Evolutionary conservation across 345 rosid genomes (phyloP).

Genomic region (Hibiscus syriacus): DNA sequence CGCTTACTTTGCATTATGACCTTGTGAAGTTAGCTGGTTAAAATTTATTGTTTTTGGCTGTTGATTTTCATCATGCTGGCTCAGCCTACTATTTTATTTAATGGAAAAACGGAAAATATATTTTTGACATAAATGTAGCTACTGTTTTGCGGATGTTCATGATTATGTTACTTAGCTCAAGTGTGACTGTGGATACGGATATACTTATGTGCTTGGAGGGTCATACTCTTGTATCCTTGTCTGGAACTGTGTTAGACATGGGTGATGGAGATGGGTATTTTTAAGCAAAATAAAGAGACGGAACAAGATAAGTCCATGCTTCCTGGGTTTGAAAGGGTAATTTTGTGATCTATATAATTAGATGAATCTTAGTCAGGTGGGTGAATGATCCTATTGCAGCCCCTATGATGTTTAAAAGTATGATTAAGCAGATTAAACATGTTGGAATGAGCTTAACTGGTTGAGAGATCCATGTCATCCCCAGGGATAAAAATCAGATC

Average conservation of each 20-base stretch:
- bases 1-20: neutral
- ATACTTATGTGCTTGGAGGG: neutral
- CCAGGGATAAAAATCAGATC: too few species aligned
- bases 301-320: neutral
- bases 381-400: too few species aligned
- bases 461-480: too few species aligned
- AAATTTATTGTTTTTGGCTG: neutral
- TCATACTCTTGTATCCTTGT: neutral
- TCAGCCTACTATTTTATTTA: neutral
- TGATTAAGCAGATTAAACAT: too few species aligned
- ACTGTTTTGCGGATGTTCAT: neutral
- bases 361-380: neutral
- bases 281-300: neutral
- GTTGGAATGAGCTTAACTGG: neutral
- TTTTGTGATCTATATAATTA: neutral
- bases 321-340: neutral
- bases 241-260: neutral
- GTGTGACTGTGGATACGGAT: neutral
- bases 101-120: neutral
- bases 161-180: neutral
- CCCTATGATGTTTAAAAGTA: too few species aligned
- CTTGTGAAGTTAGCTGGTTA: constrained; percentile 1
- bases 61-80: neutral
- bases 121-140: neutral
- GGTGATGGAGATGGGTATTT: neutral